Evolutionary conservation across 2,329 filamentous ascomycete genomes (phyloP).

Genomic region (Trichophaea hybrida): DNA sequence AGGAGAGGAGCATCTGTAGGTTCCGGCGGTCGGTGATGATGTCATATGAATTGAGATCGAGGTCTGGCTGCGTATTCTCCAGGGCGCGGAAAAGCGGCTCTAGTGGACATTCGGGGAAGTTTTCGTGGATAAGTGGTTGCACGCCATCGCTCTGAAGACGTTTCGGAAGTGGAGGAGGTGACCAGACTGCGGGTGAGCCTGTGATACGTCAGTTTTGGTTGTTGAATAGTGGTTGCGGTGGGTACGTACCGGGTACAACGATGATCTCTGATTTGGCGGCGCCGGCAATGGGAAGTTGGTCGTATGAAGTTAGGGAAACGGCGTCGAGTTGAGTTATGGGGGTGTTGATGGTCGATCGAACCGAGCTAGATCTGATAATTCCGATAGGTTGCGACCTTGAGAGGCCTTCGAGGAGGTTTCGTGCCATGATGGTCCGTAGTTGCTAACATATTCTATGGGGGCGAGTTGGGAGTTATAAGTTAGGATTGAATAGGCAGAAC

Average conservation of each 20-base stretch:
- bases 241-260: background rate
- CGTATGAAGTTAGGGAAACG: slow-evolving; percentile 2
- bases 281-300: background rate
- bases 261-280: background rate
- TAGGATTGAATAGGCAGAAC: no score
- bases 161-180: background rate
- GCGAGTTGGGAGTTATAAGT: no score
- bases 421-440: background rate
- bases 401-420: background rate
- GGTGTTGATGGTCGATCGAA: background rate
- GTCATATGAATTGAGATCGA: slow-evolving; percentile 2
- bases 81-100: slow-evolving; percentile 14
- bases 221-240: background rate
- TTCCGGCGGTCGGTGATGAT: slow-evolving; percentile 15
- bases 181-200: background rate
- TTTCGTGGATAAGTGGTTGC: background rate
- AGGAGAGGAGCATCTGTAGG: slow-evolving; percentile 12
- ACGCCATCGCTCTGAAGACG: background rate
- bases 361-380: background rate
- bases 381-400: background rate
- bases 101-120: slow-evolving; percentile 9
- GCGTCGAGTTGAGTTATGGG: background rate
- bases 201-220: background rate
- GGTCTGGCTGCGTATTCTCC: background rate
- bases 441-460: no score